Conservation (phyloP, 768 basidiomycete species). For the Naganishia randhawae region DNA sequence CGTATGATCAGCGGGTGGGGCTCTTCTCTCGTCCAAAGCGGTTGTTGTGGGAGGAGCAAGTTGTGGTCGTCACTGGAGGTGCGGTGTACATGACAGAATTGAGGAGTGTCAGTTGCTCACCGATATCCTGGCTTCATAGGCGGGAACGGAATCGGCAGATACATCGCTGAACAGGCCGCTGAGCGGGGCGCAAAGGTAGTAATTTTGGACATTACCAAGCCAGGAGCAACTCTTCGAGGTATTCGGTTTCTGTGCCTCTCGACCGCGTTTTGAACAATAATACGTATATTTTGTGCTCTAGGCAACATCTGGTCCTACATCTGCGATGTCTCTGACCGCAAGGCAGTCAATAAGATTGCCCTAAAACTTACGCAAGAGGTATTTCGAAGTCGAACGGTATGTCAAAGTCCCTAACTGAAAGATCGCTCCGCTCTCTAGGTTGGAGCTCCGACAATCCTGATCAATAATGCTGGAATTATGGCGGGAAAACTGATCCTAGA, state of each 20-base stretch:
- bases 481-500: constrained; percentile 84
- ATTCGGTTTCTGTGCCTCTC: background rate
- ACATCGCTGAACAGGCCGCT: constrained; percentile 81
- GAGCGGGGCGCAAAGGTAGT: constrained; percentile 75
- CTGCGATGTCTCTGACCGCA: constrained; percentile 86
- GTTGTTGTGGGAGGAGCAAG: constrained; percentile 81
- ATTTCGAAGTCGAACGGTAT: background rate
- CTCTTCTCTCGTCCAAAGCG: constrained; percentile 61
- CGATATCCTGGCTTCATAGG: constrained; percentile 54
- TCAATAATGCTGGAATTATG: constrained; percentile 92
- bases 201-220: constrained; percentile 78
- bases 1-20: constrained; percentile 72
- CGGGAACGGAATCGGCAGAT: constrained; percentile 80
- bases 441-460: constrained; percentile 78
- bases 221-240: constrained; percentile 57
- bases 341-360: constrained; percentile 73
- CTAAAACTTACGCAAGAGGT: constrained; percentile 75
- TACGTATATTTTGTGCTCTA: constrained; percentile 40
- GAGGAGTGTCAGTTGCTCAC: background rate
- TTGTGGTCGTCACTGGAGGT: constrained; percentile 90
- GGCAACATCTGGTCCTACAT: constrained; percentile 80
- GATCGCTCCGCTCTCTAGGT: constrained; percentile 56
- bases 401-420: background rate
- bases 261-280: background rate
- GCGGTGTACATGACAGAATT: constrained; percentile 33